Evolutionary conservation across 148 eudicot genomes (phyloP).

Genomic region (Euryodendron excelsum): DNA sequence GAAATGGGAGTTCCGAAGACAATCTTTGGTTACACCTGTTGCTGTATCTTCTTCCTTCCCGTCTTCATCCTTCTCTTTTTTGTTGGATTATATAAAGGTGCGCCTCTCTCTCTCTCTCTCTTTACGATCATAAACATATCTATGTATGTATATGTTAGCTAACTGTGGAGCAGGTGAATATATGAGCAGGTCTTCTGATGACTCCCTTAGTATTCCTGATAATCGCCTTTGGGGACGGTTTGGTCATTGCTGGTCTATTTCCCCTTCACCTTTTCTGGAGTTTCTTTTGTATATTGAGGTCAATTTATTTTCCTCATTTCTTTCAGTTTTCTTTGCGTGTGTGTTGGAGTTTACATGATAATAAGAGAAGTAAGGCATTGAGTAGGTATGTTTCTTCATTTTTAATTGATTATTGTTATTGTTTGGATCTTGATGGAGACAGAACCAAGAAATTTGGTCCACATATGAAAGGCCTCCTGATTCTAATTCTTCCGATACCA

Average conservation of each 20-base stretch:
- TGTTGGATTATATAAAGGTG: conserved; percentile 29
- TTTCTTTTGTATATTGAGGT: conserved; percentile 23
- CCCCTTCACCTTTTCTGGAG: conserved; percentile 31
- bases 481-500: conserved; percentile 17
- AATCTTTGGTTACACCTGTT: conserved; percentile 11
- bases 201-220: conserved; percentile 18
- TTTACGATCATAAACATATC: background rate
- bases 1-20: conserved; percentile 23
- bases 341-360: background rate
- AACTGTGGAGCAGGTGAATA: background rate
- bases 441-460: conserved; percentile 35
- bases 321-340: background rate
- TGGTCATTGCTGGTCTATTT: conserved; percentile 15
- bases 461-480: conserved; percentile 25
- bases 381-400: background rate
- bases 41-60: conserved; percentile 25
- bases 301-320: background rate
- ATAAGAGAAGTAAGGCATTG: background rate
- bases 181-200: conserved; percentile 20
- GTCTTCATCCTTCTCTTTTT: conserved; percentile 20
- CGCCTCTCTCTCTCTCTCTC: background rate
- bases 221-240: conserved; percentile 14
- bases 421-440: background rate
- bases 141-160: background rate
- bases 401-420: too few species aligned